Evolutionary conservation across 192 early-diverging fungal genomes (phyloP), one percentile per base, ranked within the genome.

Genomic region (Funneliformis geosporum): DNA sequence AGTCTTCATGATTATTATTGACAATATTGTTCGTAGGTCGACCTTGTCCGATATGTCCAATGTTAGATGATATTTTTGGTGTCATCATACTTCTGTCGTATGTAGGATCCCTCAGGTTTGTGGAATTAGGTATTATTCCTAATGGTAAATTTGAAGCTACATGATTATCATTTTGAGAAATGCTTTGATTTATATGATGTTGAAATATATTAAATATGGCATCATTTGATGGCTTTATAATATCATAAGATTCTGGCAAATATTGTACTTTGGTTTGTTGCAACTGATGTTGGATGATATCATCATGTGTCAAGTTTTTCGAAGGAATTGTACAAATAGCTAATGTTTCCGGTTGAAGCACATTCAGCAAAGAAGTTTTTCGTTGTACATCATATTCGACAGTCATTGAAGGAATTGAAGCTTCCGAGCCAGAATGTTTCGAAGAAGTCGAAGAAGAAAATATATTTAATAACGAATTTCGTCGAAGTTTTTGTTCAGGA

Each of bases 401-500:
- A 12, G 65, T 28, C 11, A 21, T 23, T 16, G 65, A 67, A 38
- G 38, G 18, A 16, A 59, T 12, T 3, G 76, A 8, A 67, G 14
- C 50, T 39, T 18, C 60, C 18, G 75, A 62, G 42, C 8, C 21
- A 39, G 60, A 44, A 59, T 39, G 62, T 23, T 25, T 78, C 39
- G 64, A 14, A 6, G 62, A 68, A 50, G 76, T 46, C 23, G 65
- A 46, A 16, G 61, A 44, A 50, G 76, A 18, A 68, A 78, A 78
- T 68, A 78, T 38, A 28, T 42, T 78, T 21, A 78, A 59, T 59
- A 78, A 46, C 38, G 76, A 78, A 68, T 66, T 78, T 33, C 65
- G 39, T 23, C 76, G 60, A 61, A 75, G 73, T 67, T 66, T 28
- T 50, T 78, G 76, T 78, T 78, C 76, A 14, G 76, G 65, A 25